Evolutionary conservation across 306 rosid genomes (phyloP).

Genomic region (Alnus rubra): DNA sequence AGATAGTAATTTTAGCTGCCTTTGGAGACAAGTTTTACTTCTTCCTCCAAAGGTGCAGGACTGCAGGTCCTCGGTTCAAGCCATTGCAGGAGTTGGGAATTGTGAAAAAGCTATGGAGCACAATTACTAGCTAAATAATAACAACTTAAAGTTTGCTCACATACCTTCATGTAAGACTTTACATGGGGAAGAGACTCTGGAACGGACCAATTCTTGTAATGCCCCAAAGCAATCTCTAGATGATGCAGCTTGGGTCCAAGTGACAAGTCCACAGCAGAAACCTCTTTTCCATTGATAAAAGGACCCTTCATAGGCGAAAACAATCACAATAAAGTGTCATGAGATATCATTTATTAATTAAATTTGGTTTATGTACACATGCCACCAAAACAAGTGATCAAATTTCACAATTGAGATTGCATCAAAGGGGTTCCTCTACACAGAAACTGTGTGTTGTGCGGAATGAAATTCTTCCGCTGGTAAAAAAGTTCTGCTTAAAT

Average conservation of each 20-base stretch:
- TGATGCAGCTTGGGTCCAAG: slow-evolving; percentile 92
- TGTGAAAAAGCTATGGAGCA: background rate
- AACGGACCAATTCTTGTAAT: slow-evolving; percentile 75
- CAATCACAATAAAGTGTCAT: slow-evolving; percentile 6
- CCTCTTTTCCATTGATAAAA: slow-evolving; percentile 71
- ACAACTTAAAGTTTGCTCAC: slow-evolving; percentile 11
- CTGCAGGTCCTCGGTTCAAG: background rate
- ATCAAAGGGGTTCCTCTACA: background rate
- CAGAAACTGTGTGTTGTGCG: background rate
- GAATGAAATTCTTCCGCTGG: background rate
- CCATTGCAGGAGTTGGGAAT: background rate
- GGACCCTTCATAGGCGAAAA: slow-evolving; percentile 61
- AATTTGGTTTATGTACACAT: slow-evolving; percentile 6
- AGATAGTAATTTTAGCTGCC: background rate
- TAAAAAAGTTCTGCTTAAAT: background rate
- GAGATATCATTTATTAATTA: background rate
- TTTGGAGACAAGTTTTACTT: background rate
- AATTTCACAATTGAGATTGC: background rate
- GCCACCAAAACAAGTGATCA: background rate
- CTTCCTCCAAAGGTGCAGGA: background rate
- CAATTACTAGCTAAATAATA: background rate
- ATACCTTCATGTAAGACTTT: slow-evolving; percentile 74
- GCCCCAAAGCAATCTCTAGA: slow-evolving; percentile 85
- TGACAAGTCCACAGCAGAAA: slow-evolving; percentile 79
- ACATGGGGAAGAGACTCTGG: slow-evolving; percentile 71